Conservation (phyloP, 768 basidiomycete genomes). For the Gymnopilus dilepis region DNA sequence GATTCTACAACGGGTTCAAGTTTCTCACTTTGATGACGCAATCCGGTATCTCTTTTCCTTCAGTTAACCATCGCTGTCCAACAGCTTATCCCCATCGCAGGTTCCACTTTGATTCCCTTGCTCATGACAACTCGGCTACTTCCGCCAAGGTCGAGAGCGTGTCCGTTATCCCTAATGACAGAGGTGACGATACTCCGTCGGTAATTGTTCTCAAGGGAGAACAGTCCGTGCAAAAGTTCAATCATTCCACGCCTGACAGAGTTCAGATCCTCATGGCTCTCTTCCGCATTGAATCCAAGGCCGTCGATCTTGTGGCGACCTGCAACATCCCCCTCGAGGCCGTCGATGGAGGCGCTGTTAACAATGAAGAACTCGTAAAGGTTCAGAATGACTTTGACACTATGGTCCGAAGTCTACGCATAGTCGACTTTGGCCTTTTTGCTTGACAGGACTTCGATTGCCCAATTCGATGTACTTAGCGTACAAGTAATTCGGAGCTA, state of each 20-base stretch:
- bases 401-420: slow-evolving; percentile 63
- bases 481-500: slow-evolving; percentile 8
- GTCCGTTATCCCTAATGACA: slow-evolving; percentile 41
- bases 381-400: slow-evolving; percentile 55
- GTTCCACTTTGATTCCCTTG: slow-evolving; percentile 89
- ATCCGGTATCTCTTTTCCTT: slow-evolving; percentile 57
- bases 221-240: slow-evolving; percentile 82
- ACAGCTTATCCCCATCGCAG: slow-evolving; percentile 46
- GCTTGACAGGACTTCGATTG: slow-evolving; percentile 37
- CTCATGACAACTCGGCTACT: slow-evolving; percentile 85
- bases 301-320: slow-evolving; percentile 82
- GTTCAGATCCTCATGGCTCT: slow-evolving; percentile 83
- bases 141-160: slow-evolving; percentile 51
- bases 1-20: slow-evolving; percentile 75
- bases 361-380: slow-evolving; percentile 38
- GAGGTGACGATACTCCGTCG: slow-evolving; percentile 56
- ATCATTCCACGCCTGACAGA: slow-evolving; percentile 59
- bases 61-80: background rate
- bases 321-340: slow-evolving; percentile 76
- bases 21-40: slow-evolving; percentile 60
- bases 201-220: slow-evolving; percentile 69
- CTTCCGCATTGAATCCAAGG: slow-evolving; percentile 74
- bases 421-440: slow-evolving; percentile 76
- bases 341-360: slow-evolving; percentile 49
- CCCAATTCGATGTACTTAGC: slow-evolving; percentile 10